Evolutionary conservation across 768 basidiomycete species (phyloP).

Genomic region (Xerocomus spinulosus): DNA sequence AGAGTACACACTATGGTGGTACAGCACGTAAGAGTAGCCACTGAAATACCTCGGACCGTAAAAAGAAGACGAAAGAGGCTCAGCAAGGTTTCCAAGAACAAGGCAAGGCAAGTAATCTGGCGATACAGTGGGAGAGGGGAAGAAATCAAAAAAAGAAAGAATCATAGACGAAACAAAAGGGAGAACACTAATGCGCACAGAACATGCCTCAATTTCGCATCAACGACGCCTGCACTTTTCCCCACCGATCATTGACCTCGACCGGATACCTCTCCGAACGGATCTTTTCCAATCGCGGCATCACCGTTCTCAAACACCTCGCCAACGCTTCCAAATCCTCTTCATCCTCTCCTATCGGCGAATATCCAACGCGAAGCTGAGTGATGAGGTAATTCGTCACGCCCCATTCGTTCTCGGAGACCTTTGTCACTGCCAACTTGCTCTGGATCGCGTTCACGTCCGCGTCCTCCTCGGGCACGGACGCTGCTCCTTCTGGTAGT

Average conservation of each 20-base stretch:
- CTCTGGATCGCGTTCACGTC: too few species aligned
- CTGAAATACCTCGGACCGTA: background rate
- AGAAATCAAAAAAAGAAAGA: background rate
- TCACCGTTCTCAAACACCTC: slow-evolving; percentile 15
- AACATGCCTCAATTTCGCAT: background rate
- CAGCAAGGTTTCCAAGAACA: background rate
- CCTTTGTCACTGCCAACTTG: background rate
- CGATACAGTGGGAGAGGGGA: background rate
- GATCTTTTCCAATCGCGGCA: slow-evolving; percentile 23
- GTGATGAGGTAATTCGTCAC: slow-evolving; percentile 18
- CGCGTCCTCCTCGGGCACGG: background rate
- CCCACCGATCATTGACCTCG: slow-evolving; percentile 15
- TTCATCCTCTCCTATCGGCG: slow-evolving; percentile 17
- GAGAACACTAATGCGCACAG: background rate
- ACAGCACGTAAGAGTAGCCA: background rate
- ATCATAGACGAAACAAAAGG: background rate
- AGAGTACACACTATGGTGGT: background rate
- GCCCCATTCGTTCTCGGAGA: slow-evolving; percentile 10
- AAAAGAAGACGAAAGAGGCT: background rate
- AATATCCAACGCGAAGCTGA: slow-evolving; percentile 19
- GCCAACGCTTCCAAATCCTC: slow-evolving; percentile 6
- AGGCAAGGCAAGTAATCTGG: background rate
- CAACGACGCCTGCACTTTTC: slow-evolving; percentile 9
- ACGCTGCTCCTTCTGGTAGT: background rate
- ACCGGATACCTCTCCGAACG: slow-evolving; percentile 8